Evolutionary conservation across 2,329 filamentous ascomycete species (phyloP), one percentile per base, ranked within the genome.

Genomic region (Cladophialophora exuberans): DNA sequence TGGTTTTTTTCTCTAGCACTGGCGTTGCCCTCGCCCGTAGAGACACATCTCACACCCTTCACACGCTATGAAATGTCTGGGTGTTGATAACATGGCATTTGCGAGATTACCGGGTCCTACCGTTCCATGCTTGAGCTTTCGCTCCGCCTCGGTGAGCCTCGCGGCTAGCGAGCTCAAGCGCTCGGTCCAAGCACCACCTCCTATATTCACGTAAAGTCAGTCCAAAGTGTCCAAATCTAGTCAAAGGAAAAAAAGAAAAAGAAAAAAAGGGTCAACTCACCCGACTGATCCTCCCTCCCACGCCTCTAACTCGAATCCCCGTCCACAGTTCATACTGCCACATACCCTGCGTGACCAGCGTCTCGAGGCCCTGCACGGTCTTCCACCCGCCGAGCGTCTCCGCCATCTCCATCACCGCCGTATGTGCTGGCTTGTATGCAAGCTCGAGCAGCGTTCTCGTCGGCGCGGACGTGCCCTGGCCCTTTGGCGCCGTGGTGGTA

Each of bases 271-370:
- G 28, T 2, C 22, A 41, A 66, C 69, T 80, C 81, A 74, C 83
- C 48, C 62, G 44, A 28, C 31, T 31, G 13, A 59, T 57, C 11
- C 52, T 30, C 17, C 41, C 50, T 11, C 38, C 63, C 2, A 65
- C 10, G 1, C 53, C 63, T 49, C 61, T 30, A 9, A 63, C 58
- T 6, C 52, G 25, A 28, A 96, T 91, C 23, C 83, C 89, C 1
- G 89, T 95, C 91, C 91, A 96, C 52, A 87, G 80, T 73, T 90
- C 82, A 72, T 90, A 93, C 85, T 89, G 93, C 74, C 92, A 89
- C 42, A 86, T 75, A 1, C 83, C 94, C 73, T 99, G 94, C 4
- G 89, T 90, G 57, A 91, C 85, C 52, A 99, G 78, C 25, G 94
- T 91, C 72, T 99, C 94, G 33, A 97, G 73, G 0, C 94, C 94